Conservation (phyloP, 768 basidiomycete species). For the Termitomyces sp. region DNA sequence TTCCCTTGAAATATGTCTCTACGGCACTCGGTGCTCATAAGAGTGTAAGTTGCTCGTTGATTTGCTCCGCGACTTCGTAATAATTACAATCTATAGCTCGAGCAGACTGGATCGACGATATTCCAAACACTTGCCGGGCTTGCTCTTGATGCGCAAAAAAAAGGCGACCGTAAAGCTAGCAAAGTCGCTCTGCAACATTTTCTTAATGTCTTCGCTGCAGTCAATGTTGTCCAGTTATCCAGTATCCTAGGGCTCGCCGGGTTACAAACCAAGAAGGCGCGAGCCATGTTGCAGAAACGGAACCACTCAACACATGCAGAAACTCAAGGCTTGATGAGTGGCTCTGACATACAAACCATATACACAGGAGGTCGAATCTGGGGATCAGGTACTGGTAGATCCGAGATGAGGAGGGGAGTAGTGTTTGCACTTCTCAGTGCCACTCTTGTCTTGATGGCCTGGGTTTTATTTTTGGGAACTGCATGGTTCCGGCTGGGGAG, state of each 20-base stretch:
- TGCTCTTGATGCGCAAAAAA: conserved; percentile 48
- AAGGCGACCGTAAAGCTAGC: conserved; percentile 22
- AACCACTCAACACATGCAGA: conserved; percentile 2
- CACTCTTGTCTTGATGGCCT: conserved; percentile 46
- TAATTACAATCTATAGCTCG: conserved; percentile 45
- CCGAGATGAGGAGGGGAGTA: conserved; percentile 46
- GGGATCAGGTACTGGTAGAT: conserved; percentile 19
- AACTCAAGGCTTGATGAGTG: conserved; percentile 10
- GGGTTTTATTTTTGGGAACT: conserved; percentile 62
- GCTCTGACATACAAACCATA: conserved; percentile 17
- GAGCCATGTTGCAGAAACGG: conserved; percentile 15
- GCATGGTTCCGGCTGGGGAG: conserved; percentile 55
- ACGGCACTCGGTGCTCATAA: conserved; percentile 80
- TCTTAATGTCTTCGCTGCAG: conserved; percentile 50
- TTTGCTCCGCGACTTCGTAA: background rate
- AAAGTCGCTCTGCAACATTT: conserved; percentile 46
- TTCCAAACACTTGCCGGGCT: conserved; percentile 74
- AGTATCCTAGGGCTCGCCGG: conserved; percentile 47
- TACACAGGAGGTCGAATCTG: conserved; percentile 20
- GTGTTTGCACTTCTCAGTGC: conserved; percentile 43
- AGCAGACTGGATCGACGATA: conserved; percentile 71
- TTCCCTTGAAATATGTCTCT: conserved; percentile 68
- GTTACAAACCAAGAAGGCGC: conserved; percentile 43
- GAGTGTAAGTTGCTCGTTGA: conserved; percentile 45
- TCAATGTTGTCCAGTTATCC: conserved; percentile 56